Evolutionary conservation across 257 asterid genomes (phyloP).

Genomic region (Solanum appendiculatum): DNA sequence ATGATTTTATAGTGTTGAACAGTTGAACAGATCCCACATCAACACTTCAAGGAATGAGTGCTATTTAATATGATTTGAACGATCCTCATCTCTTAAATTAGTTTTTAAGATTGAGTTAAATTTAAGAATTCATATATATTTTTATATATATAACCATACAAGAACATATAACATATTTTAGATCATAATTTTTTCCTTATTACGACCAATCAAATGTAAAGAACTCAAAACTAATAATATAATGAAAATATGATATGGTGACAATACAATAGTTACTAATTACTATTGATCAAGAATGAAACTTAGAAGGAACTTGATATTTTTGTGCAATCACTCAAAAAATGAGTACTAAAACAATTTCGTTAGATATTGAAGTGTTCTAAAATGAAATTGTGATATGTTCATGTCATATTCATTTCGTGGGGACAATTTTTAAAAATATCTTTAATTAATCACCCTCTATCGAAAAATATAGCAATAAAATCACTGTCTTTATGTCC

Average conservation of each 20-base stretch:
- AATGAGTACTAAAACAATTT: background rate
- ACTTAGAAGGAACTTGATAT: background rate
- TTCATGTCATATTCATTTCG: background rate
- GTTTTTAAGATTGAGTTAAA: no score
- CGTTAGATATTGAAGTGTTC: no score
- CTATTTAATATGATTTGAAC: no score
- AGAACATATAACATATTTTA: background rate
- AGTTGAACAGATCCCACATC: background rate
- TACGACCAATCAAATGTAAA: background rate
- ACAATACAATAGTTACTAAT: no score
- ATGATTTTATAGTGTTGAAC: background rate
- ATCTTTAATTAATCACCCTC: background rate
- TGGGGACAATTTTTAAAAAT: background rate
- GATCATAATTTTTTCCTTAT: accelerated
- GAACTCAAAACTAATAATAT: background rate
- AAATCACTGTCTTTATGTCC: background rate
- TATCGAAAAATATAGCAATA: background rate
- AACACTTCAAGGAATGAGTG: background rate
- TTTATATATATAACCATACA: background rate
- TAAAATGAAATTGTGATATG: background rate
- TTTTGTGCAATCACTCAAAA: no score
- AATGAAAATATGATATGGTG: no score
- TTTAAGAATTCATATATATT: no score
- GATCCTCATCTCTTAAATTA: no score
- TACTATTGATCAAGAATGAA: background rate